Conservation (phyloP, 495 filamentous ascomycete species). For the Trichoderma orchidacearum region DNA sequence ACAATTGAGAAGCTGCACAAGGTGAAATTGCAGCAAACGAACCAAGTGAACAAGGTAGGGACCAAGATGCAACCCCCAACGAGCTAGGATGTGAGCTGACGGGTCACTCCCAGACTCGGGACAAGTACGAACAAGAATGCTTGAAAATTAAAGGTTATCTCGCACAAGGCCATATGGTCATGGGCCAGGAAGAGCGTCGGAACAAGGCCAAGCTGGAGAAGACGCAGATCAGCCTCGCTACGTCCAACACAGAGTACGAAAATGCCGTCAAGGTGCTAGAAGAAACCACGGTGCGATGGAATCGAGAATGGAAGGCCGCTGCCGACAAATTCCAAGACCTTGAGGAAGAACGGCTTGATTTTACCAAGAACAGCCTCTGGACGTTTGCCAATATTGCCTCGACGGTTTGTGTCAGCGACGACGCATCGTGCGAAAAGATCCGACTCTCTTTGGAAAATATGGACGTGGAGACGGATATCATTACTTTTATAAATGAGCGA, state of each 20-base stretch:
- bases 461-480: conserved; percentile 93
- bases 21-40: conserved; percentile 81
- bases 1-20: conserved; percentile 90
- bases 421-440: conserved; percentile 93
- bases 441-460: conserved; percentile 88
- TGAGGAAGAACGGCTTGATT: conserved; percentile 93
- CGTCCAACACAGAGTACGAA: conserved; percentile 87
- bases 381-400: conserved; percentile 96
- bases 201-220: conserved; percentile 99
- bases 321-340: conserved; percentile 99
- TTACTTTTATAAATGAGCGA: conserved; percentile 71
- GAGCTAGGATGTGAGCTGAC: background rate
- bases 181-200: conserved; percentile 97
- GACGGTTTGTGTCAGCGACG: conserved; percentile 98
- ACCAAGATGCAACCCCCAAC: background rate
- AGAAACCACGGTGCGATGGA: conserved; percentile 92
- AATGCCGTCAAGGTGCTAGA: conserved; percentile 83
- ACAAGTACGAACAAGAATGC: conserved; percentile 93
- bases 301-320: conserved; percentile 92
- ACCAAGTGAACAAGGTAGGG: conserved; percentile 75
- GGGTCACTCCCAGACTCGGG: conserved; percentile 48
- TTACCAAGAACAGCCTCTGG: conserved; percentile 95
- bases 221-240: conserved; percentile 87
- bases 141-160: conserved; percentile 97
- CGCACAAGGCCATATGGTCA: conserved; percentile 98